Evolutionary conservation across 768 basidiomycete genomes (phyloP), one percentile per base, ranked within the genome.

Genomic region (Lactifluus pinguis): DNA sequence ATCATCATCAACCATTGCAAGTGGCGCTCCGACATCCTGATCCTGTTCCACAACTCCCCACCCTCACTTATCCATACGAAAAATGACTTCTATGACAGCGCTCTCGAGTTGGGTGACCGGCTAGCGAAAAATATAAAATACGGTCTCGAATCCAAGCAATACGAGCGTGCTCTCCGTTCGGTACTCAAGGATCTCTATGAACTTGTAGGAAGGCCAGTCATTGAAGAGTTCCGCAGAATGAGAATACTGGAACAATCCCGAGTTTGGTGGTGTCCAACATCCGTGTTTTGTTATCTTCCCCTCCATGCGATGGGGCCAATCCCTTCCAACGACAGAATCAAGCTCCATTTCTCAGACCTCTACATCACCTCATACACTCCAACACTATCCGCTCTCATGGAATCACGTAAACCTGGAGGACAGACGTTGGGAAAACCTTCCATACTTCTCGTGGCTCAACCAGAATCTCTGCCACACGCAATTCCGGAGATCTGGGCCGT

Each of bases 231-330:
- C 11, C 29, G 30, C 10, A 17, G 4, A 17, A 34, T 61, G 10
- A 21, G 41, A 1, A 17, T 57, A 6, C 42, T 32, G 25, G 42
- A 62, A 36, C 53, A 41, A 14, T 53, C 55, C 25, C 62, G 53
- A 7, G 44, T 65, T 32, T 63, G 61, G 61, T 63, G 62, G 62
- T 65, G 61, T 8, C 42, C 57, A 9, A 59, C 51, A 7, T 52
- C 57, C 2, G 49, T 51, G 0, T 57, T 65, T 3, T 56, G 49
- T 3, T 64, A 52, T 25, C 49, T 65, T 4, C 64, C 61, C 2
- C 45, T 63, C 9, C 64, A 65, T 19, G 64, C 64, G 13, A 62
- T 62, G 29, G 60, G 59, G 2, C 41, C 53, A 8, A 55, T 62
- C 29, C 34, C 34, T 1, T 51, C 30, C 7, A 17, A 53, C 11